phyloP scores from a whole-genome alignment of 345 rosid genomes.

The Lenwebbia sp. region DNA sequence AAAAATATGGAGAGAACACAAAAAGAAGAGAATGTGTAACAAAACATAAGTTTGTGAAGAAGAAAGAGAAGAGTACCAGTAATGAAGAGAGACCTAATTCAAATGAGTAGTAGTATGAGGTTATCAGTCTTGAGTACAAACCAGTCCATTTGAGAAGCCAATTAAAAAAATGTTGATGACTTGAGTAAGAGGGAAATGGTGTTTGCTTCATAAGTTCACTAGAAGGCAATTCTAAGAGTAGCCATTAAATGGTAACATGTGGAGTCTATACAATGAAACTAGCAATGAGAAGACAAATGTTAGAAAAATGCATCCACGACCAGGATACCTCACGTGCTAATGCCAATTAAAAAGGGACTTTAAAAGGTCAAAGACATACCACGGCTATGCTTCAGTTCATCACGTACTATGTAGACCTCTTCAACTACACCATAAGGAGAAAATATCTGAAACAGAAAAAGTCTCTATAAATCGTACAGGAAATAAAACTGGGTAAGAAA shows the following conservation, averaged over 20 bases:
- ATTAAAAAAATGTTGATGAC: neutral
- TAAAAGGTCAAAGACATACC: conserved; percentile 30
- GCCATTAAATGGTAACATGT: neutral
- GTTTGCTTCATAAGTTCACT: neutral
- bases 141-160: neutral
- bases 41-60: neutral
- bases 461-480: neutral
- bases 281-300: neutral
- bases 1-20: neutral
- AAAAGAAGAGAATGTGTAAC: neutral
- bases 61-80: neutral
- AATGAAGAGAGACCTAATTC: neutral
- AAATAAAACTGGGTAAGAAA: neutral
- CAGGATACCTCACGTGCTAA: neutral
- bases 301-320: neutral
- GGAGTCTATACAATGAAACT: neutral
- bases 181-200: neutral
- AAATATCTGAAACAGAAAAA: conserved; percentile 48
- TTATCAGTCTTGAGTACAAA: neutral
- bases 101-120: neutral
- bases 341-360: neutral
- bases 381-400: conserved; percentile 55
- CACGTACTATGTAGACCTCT: conserved; percentile 62
- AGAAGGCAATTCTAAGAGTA: neutral
- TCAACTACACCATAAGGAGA: conserved; percentile 55